phyloP scores from a whole-genome alignment of 2,329 filamentous ascomycete species.

The Dendryphion nanum region DNA sequence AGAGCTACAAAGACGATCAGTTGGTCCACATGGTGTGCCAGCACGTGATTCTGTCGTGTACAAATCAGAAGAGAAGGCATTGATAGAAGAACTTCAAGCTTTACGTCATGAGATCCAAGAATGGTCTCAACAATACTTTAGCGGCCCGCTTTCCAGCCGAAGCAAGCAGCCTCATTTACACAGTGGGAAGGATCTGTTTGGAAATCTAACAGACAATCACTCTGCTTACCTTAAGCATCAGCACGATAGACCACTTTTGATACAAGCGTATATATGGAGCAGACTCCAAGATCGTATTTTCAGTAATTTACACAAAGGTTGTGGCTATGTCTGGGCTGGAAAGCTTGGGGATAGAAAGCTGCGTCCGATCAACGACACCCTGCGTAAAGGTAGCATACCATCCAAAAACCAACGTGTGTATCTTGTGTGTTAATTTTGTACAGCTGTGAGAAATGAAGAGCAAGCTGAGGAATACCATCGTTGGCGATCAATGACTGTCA shows the following conservation, averaged over 20 bases:
- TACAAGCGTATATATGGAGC: constrained; percentile 38
- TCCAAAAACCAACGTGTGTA: not conserved
- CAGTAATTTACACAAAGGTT: constrained; percentile 33
- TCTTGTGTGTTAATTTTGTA: not conserved
- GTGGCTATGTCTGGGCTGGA: constrained; percentile 38
- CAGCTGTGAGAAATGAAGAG: constrained; percentile 38
- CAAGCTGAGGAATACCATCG: constrained; percentile 37
- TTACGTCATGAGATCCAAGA: constrained; percentile 34
- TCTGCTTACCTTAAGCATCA: constrained; percentile 30
- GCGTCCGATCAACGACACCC: constrained; percentile 35
- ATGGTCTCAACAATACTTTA: constrained; percentile 38
- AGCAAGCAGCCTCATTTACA: constrained; percentile 33
- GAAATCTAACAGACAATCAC: constrained; percentile 34
- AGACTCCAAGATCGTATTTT: constrained; percentile 38
- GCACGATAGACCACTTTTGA: constrained; percentile 31
- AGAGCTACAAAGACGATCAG: constrained; percentile 34
- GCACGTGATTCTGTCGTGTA: constrained; percentile 24
- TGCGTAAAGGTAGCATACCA: constrained; percentile 31
- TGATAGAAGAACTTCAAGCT: constrained; percentile 35
- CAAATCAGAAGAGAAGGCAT: constrained; percentile 35
- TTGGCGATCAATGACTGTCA: constrained; percentile 36
- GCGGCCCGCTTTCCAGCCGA: constrained; percentile 22
- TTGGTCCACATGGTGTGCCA: constrained; percentile 29
- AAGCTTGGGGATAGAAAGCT: constrained; percentile 38
- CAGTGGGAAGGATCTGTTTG: constrained; percentile 32